These are phyloP conservation scores for Phytopythium mirpurense DNA, from an alignment of 352 stramenopile genomes.

Conservation along the genomic window DNA sequence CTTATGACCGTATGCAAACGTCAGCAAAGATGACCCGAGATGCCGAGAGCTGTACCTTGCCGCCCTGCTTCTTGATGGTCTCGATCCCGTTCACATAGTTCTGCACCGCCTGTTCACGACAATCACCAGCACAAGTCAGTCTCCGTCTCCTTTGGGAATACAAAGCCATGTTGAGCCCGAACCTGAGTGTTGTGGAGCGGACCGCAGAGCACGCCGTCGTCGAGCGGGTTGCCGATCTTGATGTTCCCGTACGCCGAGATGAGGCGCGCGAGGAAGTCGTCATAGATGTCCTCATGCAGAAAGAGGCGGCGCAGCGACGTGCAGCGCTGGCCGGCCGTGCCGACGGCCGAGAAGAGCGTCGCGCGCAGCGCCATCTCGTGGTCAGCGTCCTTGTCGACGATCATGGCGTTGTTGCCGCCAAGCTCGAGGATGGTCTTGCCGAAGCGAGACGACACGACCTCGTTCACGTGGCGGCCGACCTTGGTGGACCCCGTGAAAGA, in stretches of 20 bases:
- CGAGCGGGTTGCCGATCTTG: conserved; percentile 86
- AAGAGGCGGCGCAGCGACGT: conserved; percentile 90
- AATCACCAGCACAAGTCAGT: not conserved
- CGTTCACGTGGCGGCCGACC: conserved; percentile 83
- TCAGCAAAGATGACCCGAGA: too few relatives aligned
- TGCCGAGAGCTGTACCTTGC: conserved; percentile 48
- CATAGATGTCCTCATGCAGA: conserved; percentile 88
- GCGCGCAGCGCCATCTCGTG: conserved; percentile 87
- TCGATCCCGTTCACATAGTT: conserved; percentile 85
- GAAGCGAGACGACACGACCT: conserved; percentile 86
- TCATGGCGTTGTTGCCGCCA: conserved; percentile 93
- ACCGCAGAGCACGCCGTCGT: conserved; percentile 81
- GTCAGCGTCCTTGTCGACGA: conserved; percentile 90
- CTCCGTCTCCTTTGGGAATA: too few relatives aligned
- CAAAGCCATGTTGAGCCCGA: not conserved
- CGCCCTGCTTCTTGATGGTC: conserved; percentile 82
- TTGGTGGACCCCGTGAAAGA: conserved; percentile 91
- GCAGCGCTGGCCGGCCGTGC: conserved; percentile 90
- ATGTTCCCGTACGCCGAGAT: conserved; percentile 84
- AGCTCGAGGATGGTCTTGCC: conserved; percentile 91
- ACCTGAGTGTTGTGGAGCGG: conserved; percentile 57
- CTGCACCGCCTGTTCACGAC: conserved; percentile 53
- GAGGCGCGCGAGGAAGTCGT: conserved; percentile 84
- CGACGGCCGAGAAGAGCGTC: conserved; percentile 89
- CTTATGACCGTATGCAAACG: too few relatives aligned